Conservation (phyloP, 129 eudicot genomes). For the Pittosporum tobira region DNA sequence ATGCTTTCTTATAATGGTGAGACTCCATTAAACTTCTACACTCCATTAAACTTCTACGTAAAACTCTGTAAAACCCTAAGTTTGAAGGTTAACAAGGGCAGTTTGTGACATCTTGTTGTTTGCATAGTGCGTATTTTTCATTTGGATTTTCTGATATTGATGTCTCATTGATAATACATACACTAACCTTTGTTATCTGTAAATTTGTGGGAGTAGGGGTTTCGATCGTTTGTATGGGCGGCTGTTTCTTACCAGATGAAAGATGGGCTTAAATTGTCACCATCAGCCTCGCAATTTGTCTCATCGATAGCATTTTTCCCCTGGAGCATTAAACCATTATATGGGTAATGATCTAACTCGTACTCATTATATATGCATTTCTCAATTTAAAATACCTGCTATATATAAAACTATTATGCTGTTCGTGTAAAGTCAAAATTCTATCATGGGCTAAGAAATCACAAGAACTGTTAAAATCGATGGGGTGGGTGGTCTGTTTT, state of each 20-base stretch:
- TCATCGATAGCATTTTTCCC: conserved; percentile 85
- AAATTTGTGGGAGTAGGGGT: conserved; percentile 51
- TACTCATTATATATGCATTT: neutral
- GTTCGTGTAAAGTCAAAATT: no score
- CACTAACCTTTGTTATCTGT: conserved; percentile 13
- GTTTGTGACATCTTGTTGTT: neutral
- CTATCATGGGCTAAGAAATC: no score
- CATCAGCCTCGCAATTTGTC: conserved; percentile 96
- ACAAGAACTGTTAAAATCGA: neutral
- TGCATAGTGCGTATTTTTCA: conserved; percentile 11
- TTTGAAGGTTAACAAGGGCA: neutral
- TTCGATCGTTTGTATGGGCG: conserved; percentile 96
- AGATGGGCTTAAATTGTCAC: conserved; percentile 76
- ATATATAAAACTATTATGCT: no score
- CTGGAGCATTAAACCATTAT: conserved; percentile 96
- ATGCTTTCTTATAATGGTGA: no score
- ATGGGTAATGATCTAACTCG: conserved; percentile 54
- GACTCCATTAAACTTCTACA: no score
- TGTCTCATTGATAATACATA: neutral
- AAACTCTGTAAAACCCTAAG: no score
- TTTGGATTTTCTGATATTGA: neutral
- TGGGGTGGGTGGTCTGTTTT: conserved; percentile 2
- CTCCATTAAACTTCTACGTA: no score
- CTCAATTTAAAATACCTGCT: conserved; percentile 6
- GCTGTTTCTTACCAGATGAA: conserved; percentile 93